Evolutionary conservation across 331 rosid genomes (phyloP).

Genomic region (Pyracantha coccinea): DNA sequence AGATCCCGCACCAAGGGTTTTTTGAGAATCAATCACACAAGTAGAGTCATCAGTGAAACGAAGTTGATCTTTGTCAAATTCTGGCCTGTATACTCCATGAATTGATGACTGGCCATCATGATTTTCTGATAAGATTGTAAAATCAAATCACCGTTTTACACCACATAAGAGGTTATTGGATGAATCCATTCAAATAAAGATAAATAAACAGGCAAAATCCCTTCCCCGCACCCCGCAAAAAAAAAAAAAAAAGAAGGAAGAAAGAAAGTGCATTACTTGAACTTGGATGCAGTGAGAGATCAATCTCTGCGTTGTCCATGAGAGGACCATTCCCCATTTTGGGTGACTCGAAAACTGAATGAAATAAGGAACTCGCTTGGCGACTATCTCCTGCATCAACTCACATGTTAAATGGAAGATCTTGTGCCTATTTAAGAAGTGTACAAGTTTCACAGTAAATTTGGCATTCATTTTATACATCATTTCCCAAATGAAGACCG

Average conservation of each 20-base stretch:
- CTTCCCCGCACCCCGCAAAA: not conserved
- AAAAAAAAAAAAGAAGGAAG: not conserved
- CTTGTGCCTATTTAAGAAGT: not conserved
- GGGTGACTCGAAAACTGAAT: slow-evolving; percentile 26
- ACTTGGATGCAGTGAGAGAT: slow-evolving; percentile 15
- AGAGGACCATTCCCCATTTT: slow-evolving; percentile 26
- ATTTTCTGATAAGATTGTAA: slow-evolving; percentile 35
- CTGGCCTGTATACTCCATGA: slow-evolving; percentile 36
- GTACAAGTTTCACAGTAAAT: not conserved
- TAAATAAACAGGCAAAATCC: not conserved
- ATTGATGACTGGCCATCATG: slow-evolving; percentile 36
- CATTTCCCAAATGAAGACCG: not conserved
- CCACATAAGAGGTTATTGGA: slow-evolving; percentile 9
- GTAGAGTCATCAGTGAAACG: slow-evolving; percentile 27
- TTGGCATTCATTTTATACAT: not conserved
- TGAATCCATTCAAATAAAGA: slow-evolving; percentile 6
- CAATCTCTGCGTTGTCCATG: slow-evolving; percentile 21
- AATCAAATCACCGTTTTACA: slow-evolving; percentile 10
- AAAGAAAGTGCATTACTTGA: slow-evolving; percentile 23
- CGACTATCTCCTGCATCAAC: slow-evolving; percentile 38
- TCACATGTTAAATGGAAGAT: not conserved
- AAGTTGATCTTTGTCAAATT: slow-evolving; percentile 31
- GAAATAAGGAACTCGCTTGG: slow-evolving; percentile 42
- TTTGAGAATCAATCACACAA: slow-evolving; percentile 26
- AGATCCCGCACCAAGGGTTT: slow-evolving; percentile 38